Base-by-base conservation (phyloP, 1,139 yeast genomes). In the Trichomonascaceae sp. region DNA sequence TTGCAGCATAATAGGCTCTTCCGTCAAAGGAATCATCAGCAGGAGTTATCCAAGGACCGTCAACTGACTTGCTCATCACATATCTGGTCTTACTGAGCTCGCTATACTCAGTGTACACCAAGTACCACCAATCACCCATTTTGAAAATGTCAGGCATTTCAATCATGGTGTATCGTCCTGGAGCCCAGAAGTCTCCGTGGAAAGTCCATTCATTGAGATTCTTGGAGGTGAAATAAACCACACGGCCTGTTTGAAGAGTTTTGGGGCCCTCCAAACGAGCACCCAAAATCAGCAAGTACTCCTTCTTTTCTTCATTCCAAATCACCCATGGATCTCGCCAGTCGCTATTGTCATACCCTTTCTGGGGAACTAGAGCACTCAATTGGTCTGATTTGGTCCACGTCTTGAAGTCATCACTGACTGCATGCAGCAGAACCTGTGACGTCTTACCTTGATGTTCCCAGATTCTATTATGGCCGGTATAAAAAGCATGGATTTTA, bases 311-410 rank as follows among this genome's bases (percentile, higher is more conserved):
- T 12, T 51, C 53, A 38, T 47, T 51, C 53, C 53, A 51, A 17
- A 51, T 51, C 39, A 51, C 53, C 53, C 53, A 51, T 13, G 53
- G 53, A 22, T 51, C 53, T n/a, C 53, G 45, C 53, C 53, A 51
- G 41, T 51, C 53, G 27, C 45, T 39, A 22, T 45, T 19, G 22
- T 51, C 53, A 45, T 51, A 51, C 2, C 53, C 53, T 39, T 51
- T 47, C 24, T 46, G 53, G 2, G 53, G 53, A 2, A 22, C 46
- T 9, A 51, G 24, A n/a, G 50, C 45, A 7, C 24, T 17, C 10
- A 45, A 36, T 22, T 51, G 24, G 24, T 51, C 50, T 7, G 50
- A 46, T 38, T 51, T 51, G 8, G 39, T 39, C 53, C 53, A 51
- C 20, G 19, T 51, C 46, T 51, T 39, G 46, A 51, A 51, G 22